Conservation (phyloP, 2,329 filamentous ascomycete genomes). For the Daldinia sp. region DNA sequence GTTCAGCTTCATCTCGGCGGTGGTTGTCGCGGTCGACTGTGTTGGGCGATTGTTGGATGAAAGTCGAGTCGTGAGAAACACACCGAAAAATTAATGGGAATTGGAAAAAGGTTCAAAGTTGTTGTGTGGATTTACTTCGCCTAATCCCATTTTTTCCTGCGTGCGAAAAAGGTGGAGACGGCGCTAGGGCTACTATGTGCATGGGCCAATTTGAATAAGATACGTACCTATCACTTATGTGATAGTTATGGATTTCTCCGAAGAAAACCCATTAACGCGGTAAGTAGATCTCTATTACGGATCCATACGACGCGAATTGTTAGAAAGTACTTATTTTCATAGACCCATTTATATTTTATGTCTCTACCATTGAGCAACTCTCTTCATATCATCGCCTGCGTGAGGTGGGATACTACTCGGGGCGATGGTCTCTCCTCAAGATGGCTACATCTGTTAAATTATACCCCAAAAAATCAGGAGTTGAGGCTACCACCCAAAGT, state of each 20-base stretch:
- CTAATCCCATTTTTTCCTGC: slow-evolving; percentile 45
- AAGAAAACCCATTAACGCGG: slow-evolving; percentile 28
- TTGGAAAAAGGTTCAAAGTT: slow-evolving; percentile 18
- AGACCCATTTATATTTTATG: background rate
- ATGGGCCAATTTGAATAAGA: slow-evolving; percentile 32
- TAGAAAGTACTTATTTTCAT: background rate
- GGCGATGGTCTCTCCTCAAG: too few species aligned
- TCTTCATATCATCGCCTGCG: background rate
- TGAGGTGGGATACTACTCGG: background rate
- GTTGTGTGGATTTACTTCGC: slow-evolving; percentile 45
- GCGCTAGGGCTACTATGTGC: slow-evolving; percentile 41
- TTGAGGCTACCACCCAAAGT: slow-evolving; percentile 43
- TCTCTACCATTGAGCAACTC: background rate
- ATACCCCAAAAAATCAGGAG: slow-evolving; percentile 48
- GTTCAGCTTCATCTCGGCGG: slow-evolving; percentile 77
- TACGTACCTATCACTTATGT: too few species aligned
- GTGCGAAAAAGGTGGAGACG: slow-evolving; percentile 37
- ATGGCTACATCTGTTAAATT: slow-evolving; percentile 52
- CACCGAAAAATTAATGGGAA: slow-evolving; percentile 36
- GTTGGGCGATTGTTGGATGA: slow-evolving; percentile 43
- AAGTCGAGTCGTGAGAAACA: slow-evolving; percentile 44
- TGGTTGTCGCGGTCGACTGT: slow-evolving; percentile 47
- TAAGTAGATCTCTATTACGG: background rate
- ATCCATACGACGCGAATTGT: slow-evolving; percentile 11
- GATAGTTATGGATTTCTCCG: slow-evolving; percentile 20